Base-by-base conservation (phyloP, 495 filamentous ascomycete genomes). In the Elasticomyces elasticus region DNA sequence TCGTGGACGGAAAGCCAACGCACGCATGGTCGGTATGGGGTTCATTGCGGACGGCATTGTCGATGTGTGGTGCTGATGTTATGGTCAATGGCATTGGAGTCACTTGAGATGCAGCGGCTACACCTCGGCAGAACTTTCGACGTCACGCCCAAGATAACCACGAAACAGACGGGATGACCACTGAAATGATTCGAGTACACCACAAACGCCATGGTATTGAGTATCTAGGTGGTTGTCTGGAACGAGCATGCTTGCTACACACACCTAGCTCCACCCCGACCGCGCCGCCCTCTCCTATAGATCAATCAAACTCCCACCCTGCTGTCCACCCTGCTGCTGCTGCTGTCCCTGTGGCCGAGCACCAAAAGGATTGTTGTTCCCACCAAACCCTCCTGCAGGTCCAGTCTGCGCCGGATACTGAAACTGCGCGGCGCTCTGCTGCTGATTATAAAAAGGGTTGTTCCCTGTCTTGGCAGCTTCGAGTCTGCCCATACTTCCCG, bases 231-330 rank as follows among this genome's bases (percentile, higher is more conserved):
- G n/a, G n/a, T n/a, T n/a, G n/a, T n/a, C n/a, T n/a, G n/a, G n/a
- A n/a, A n/a, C n/a, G n/a, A n/a, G n/a, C n/a, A n/a, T n/a, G n/a
- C n/a, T n/a, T n/a, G n/a, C n/a, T n/a, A n/a, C n/a, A n/a, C n/a
- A n/a, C n/a, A n/a, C n/a, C n/a, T n/a, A n/a, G n/a, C n/a, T n/a
- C 35, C 35, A 40, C 4, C 13, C 2, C 35, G 13, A 2, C 13
- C 35, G 15, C 35, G 15, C 35, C 13, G 3, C 35, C 12, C 2
- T 17, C 13, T 19, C 38, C 50, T 80, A 97, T 62, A 95, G 80
- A 74, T 96, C 89, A 69, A 98, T 98, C 75, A 98, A 74, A 71
- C 92, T 91, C 54, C 85, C 83, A 26, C 78, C 76, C 56, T 74
- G 79, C 59, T 80, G 76, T 60, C 81, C 82, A 54, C 80, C 77